Percentiles rank a stretch among this genome's conserved stretches.
These are phyloP conservation scores for Daedalea quercina DNA, from an alignment of 768 basidiomycete genomes.

Conservation along the genomic window DNA sequence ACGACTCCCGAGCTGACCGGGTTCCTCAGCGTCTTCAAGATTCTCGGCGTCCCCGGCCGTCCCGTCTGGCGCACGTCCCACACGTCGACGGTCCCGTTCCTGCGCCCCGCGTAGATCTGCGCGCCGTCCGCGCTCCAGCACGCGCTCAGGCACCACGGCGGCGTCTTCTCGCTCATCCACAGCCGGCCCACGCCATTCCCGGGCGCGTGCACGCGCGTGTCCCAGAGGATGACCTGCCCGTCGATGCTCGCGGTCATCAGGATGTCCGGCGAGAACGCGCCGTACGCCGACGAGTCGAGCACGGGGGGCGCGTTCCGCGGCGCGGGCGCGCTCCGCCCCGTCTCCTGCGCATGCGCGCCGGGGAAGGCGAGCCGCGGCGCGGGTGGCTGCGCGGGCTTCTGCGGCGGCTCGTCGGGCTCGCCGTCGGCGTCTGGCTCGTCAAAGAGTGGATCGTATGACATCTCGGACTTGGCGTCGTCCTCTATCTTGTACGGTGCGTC, in stretches of 20 bases:
- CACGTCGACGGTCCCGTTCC: conserved; percentile 86
- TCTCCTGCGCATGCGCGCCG: conserved; percentile 6
- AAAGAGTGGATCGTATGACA: conserved; percentile 84
- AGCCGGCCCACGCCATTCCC: conserved; percentile 76
- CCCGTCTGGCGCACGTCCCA: conserved; percentile 91
- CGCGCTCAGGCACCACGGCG: conserved; percentile 87
- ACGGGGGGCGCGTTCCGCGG: conserved; percentile 76
- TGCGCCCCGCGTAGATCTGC: conserved; percentile 85
- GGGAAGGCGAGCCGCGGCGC: conserved; percentile 7
- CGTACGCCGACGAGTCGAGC: conserved; percentile 53
- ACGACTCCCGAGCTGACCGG: conserved; percentile 87
- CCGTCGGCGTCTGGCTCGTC: conserved; percentile 68
- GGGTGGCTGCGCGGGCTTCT: conserved; percentile 9
- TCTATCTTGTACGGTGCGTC: conserved; percentile 21
- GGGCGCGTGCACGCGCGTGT: conserved; percentile 60
- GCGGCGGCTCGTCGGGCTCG: conserved; percentile 17
- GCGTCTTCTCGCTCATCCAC: conserved; percentile 87
- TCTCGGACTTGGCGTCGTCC: conserved; percentile 67
- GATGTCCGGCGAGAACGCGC: conserved; percentile 71
- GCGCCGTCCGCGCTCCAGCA: conserved; percentile 89
- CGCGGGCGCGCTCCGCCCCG: conserved; percentile 8
- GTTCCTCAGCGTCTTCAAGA: conserved; percentile 80
- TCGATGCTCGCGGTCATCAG: conserved; percentile 88
- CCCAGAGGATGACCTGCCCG: conserved; percentile 90
- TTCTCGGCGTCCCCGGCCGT: conserved; percentile 59